A percentile compares a stretch with the other conserved stretches of the same genome.
Evolutionary conservation across 1,284 basidiomycete genomes (phyloP).

Genomic region (Boletus mariae): DNA sequence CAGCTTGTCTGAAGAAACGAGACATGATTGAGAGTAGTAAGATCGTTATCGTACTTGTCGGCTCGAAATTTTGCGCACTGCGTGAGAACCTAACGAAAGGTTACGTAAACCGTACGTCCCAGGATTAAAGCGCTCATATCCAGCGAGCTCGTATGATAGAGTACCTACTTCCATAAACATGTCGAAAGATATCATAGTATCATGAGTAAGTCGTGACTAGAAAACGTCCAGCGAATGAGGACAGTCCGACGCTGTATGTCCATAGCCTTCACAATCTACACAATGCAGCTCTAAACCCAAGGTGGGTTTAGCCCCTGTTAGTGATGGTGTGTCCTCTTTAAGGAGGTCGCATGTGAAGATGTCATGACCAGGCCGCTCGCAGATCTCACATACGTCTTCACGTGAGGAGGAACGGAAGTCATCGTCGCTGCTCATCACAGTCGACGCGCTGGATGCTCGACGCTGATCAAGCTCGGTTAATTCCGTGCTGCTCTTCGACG

Average conservation of each 20-base stretch:
- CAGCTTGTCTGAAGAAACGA: constrained; percentile 82
- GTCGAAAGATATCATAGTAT: constrained; percentile 5
- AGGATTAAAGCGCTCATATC: constrained; percentile 8
- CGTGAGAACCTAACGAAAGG: constrained; percentile 12
- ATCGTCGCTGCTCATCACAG: constrained; percentile 17
- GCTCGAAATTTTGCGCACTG: constrained; percentile 20
- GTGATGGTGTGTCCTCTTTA: constrained; percentile 36
- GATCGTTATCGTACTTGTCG: constrained; percentile 26
- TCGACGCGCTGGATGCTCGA: constrained; percentile 26
- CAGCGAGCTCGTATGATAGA: constrained; percentile 14
- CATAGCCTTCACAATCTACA: constrained; percentile 73
- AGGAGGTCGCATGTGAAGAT: constrained; percentile 74
- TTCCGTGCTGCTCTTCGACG: constrained; percentile 49
- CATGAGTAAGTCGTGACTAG: constrained; percentile 31
- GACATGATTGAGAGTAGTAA: constrained; percentile 52
- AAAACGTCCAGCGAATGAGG: constrained; percentile 81
- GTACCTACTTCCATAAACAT: constrained; percentile 17
- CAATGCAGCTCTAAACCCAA: constrained; percentile 50
- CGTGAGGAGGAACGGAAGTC: constrained; percentile 18
- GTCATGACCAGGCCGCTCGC: constrained; percentile 78
- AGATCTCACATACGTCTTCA: constrained; percentile 72
- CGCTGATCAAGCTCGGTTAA: constrained; percentile 32
- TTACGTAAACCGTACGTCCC: constrained; percentile 13
- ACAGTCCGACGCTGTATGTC: constrained; percentile 67
- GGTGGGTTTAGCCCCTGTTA: constrained; percentile 8